Conservation (phyloP, 352 stramenopile genomes). For the Hyaloperonospora arabidopsidis region DNA sequence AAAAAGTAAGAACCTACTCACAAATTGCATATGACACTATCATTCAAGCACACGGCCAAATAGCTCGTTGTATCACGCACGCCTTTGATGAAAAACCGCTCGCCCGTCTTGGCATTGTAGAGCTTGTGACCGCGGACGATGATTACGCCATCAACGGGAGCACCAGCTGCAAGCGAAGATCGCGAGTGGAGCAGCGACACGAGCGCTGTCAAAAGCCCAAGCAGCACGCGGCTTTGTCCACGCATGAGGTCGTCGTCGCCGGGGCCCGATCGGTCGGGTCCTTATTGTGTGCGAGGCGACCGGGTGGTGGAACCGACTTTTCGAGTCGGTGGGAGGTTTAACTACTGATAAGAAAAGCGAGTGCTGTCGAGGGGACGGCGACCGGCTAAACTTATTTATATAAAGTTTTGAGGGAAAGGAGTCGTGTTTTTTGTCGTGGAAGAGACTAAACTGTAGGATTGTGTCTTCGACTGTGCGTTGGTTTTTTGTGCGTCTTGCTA, state of each 20-base stretch:
- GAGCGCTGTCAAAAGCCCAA: conserved; percentile 19
- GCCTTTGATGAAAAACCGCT: conserved; percentile 84
- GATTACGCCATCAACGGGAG: conserved; percentile 41
- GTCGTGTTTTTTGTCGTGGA: no score
- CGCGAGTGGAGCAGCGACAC: conserved; percentile 10
- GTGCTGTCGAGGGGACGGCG: no score
- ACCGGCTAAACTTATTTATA: no score
- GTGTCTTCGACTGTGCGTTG: no score
- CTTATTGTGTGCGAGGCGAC: no score
- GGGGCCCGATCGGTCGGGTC: background rate
- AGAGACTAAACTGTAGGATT: no score
- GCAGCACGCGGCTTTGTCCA: conserved; percentile 19
- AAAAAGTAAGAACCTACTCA: conserved; percentile 3
- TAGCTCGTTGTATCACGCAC: conserved; percentile 28
- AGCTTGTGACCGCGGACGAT: conserved; percentile 84
- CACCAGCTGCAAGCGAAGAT: conserved; percentile 2
- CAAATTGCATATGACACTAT: conserved; percentile 9
- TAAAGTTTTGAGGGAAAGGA: no score
- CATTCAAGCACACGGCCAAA: background rate
- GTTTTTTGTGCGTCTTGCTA: no score
- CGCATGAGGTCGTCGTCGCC: conserved; percentile 4
- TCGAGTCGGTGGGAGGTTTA: no score
- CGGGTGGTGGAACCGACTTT: no score
- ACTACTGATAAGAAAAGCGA: no score
- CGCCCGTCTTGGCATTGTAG: conserved; percentile 71